Evolutionary conservation across 2,329 filamentous ascomycete species (phyloP).

Genomic region (Graphilbum sp.): DNA sequence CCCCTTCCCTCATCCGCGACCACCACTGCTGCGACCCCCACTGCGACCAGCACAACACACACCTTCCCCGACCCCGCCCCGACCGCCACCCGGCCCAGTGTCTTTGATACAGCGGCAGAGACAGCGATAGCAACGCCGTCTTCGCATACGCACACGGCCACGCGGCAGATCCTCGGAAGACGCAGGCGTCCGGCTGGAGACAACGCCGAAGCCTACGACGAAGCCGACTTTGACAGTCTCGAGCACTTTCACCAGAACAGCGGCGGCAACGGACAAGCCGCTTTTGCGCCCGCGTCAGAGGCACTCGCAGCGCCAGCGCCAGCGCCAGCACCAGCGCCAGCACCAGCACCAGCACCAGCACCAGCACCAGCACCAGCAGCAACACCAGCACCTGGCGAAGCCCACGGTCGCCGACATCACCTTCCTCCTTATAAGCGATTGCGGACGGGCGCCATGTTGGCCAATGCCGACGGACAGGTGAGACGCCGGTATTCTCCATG

Average conservation of each 20-base stretch:
- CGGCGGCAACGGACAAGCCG: background rate
- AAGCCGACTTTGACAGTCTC: background rate
- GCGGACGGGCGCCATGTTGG: constrained; percentile 6
- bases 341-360: background rate
- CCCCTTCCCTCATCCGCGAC: background rate
- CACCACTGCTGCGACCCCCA: background rate
- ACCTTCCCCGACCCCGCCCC: background rate
- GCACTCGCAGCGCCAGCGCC: too few relatives aligned
- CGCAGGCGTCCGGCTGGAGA: constrained; percentile 31
- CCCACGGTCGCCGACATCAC: background rate
- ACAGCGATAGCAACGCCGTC: background rate
- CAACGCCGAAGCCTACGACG: background rate
- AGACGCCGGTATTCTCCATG: too few relatives aligned
- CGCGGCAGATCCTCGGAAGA: constrained; percentile 33
- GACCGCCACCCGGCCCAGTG: background rate
- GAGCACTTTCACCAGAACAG: background rate
- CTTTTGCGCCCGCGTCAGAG: too few relatives aligned
- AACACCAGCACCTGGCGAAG: background rate
- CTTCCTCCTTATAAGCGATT: constrained; percentile 5
- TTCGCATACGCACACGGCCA: background rate
- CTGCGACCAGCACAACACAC: background rate
- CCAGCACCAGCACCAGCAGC: background rate
- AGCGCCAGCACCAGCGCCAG: too few relatives aligned
- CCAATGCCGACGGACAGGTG: constrained; percentile 4
- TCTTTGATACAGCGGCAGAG: background rate